These are phyloP conservation scores for Sisymbrium altissimum DNA, from an alignment of 345 rosid species.

Conservation along the genomic window DNA sequence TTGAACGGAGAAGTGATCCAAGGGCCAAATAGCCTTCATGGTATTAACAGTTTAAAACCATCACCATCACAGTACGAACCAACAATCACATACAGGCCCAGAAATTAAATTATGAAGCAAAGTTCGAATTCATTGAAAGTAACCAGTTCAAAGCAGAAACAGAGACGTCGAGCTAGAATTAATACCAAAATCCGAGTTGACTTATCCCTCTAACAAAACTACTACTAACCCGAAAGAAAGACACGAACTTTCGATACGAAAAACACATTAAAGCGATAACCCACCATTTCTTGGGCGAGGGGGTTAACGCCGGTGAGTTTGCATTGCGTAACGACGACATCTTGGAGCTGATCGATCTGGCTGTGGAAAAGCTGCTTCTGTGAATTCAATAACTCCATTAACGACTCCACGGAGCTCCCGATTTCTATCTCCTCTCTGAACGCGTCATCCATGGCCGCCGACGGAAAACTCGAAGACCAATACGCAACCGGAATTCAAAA, in stretches of 20 bases:
- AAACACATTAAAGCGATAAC: slow-evolving; percentile 10
- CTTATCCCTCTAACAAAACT: background rate
- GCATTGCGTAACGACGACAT: slow-evolving; percentile 83
- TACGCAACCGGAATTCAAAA: slow-evolving; percentile 27
- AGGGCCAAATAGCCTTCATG: background rate
- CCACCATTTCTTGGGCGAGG: slow-evolving; percentile 96
- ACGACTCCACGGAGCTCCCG: slow-evolving; percentile 65
- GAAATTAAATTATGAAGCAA: background rate
- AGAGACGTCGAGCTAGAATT: background rate
- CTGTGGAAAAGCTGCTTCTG: slow-evolving; percentile 75
- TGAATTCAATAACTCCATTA: slow-evolving; percentile 53
- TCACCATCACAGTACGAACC: slow-evolving; percentile 6
- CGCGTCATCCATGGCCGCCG: slow-evolving; percentile 51
- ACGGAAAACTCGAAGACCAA: slow-evolving; percentile 30
- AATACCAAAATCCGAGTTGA: background rate
- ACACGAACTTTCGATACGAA: background rate
- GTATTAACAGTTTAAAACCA: background rate
- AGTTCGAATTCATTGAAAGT: background rate
- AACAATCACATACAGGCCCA: background rate
- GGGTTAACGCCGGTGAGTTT: slow-evolving; percentile 96
- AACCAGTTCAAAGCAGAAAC: background rate
- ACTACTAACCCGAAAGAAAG: background rate
- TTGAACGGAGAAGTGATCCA: background rate
- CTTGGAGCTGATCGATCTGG: slow-evolving; percentile 83
- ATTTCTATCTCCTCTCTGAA: slow-evolving; percentile 51